Conservation (phyloP, 2,329 filamentous ascomycete species). For the Colletotrichum horii region DNA sequence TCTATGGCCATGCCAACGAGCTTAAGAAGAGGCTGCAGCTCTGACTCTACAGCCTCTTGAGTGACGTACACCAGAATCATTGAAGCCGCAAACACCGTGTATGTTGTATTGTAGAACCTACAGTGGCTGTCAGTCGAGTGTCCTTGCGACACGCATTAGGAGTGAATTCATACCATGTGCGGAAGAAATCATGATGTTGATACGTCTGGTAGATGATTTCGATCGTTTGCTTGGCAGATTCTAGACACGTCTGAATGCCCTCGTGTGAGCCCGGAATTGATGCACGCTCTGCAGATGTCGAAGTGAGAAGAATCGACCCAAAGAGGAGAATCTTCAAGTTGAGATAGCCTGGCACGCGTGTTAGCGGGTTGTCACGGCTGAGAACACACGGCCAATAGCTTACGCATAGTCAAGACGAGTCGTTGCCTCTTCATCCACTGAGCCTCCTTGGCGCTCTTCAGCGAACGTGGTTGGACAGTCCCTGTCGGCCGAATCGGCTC, state of each 20-base stretch:
- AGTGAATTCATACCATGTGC: constrained; percentile 27
- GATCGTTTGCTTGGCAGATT: constrained; percentile 31
- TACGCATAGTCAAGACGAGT: constrained; percentile 28
- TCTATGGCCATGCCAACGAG: constrained; percentile 28
- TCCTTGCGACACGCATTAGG: accelerated
- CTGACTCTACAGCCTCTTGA: constrained; percentile 24
- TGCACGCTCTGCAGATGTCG: constrained; percentile 21
- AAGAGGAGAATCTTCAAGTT: constrained; percentile 32
- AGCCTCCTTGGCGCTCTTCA: constrained; percentile 22
- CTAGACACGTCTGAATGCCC: constrained; percentile 27
- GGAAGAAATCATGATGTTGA: constrained; percentile 33
- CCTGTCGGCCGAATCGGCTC: constrained; percentile 25
- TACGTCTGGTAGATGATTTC: constrained; percentile 32
- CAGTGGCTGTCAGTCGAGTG: background rate
- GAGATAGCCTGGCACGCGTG: constrained; percentile 23
- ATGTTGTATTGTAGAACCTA: constrained; percentile 36
- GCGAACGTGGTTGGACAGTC: constrained; percentile 9
- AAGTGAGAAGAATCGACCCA: constrained; percentile 28
- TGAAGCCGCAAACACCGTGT: constrained; percentile 32
- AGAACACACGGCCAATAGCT: background rate
- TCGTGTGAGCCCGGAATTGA: constrained; percentile 23
- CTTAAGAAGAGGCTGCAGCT: constrained; percentile 21
- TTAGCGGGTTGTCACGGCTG: background rate
- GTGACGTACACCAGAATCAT: constrained; percentile 31
- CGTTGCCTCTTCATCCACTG: constrained; percentile 32